Evolutionary conservation across 2,329 filamentous ascomycete species (phyloP).

Genomic region (Ophiostoma sp.): DNA sequence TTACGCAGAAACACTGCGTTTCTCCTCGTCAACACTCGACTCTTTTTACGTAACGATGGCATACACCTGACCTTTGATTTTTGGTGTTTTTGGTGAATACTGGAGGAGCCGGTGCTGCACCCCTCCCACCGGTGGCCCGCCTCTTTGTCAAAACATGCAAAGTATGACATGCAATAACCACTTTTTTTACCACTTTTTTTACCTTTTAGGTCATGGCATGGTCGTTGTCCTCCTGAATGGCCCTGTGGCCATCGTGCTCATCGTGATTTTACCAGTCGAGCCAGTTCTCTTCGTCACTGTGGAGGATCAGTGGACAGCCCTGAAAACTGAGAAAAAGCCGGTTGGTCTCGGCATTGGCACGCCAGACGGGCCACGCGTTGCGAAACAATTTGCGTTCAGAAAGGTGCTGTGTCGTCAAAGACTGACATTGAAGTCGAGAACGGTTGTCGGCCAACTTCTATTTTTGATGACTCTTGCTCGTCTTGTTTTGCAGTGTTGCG

Average conservation of each 20-base stretch:
- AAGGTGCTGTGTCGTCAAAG: neutral
- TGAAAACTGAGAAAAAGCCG: neutral
- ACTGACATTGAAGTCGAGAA: neutral
- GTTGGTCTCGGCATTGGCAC: constrained; percentile 23
- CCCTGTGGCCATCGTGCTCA: neutral
- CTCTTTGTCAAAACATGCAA: constrained; percentile 23
- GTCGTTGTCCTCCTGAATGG: neutral
- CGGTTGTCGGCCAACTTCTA: neutral
- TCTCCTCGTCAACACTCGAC: neutral
- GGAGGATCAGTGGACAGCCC: neutral
- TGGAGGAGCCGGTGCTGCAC: neutral
- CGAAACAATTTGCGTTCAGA: neutral
- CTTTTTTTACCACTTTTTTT: constrained; percentile 1
- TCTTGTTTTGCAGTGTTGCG: neutral
- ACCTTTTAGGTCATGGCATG: neutral
- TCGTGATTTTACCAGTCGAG: neutral
- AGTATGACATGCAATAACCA: constrained; percentile 17
- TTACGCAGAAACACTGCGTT: no score
- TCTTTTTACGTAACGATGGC: constrained; percentile 19
- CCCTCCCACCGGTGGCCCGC: constrained; percentile 2
- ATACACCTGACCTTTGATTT: constrained; percentile 16
- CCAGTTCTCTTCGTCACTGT: neutral
- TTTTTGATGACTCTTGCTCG: neutral
- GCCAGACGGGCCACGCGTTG: constrained; percentile 13
- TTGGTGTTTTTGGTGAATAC: neutral